These are phyloP conservation scores for Forsythia viridissima DNA, from an alignment of 257 asterid genomes.

Conservation along the genomic window DNA sequence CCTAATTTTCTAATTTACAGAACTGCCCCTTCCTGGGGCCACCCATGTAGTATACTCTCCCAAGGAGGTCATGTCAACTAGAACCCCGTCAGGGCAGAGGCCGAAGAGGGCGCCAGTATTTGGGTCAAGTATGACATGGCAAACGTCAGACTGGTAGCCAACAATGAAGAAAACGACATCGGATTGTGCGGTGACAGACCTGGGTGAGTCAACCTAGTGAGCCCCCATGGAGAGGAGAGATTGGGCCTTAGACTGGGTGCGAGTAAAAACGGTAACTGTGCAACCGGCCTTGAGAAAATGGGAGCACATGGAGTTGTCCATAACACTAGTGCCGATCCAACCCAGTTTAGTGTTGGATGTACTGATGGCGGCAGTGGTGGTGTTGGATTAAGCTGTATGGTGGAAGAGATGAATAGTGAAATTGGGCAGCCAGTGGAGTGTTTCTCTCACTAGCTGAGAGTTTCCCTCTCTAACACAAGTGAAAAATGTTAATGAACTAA, in stretches of 20 bases:
- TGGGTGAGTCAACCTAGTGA: slow-evolving; percentile 78
- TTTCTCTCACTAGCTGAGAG: too few relatives aligned
- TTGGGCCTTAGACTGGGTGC: slow-evolving; percentile 82
- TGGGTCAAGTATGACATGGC: slow-evolving; percentile 78
- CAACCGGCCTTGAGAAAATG: slow-evolving; percentile 88
- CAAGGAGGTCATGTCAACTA: slow-evolving; percentile 63
- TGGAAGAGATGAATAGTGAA: too few relatives aligned
- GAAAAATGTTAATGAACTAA: too few relatives aligned
- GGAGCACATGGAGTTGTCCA: slow-evolving; percentile 90
- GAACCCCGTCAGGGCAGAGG: slow-evolving; percentile 61
- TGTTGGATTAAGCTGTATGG: too few relatives aligned
- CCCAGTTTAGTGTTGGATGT: slow-evolving; percentile 76
- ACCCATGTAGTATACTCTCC: slow-evolving; percentile 84
- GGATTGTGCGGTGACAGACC: slow-evolving; percentile 70
- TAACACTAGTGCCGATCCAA: slow-evolving; percentile 93
- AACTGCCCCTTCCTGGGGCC: slow-evolving; percentile 91
- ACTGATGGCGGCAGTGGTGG: slow-evolving; percentile 33
- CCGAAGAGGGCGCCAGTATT: slow-evolving; percentile 69
- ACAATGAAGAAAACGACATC: slow-evolving; percentile 88
- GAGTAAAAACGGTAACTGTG: slow-evolving; percentile 72
- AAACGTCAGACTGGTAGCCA: slow-evolving; percentile 93
- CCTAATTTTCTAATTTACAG: slow-evolving; percentile 78
- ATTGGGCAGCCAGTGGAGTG: too few relatives aligned
- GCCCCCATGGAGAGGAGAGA: slow-evolving; percentile 79
- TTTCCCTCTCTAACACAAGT: too few relatives aligned